Evolutionary conservation across 106 monocot genomes (phyloP), one percentile per base, ranked within the genome.

Genomic region (Xerophyta viscosa): DNA sequence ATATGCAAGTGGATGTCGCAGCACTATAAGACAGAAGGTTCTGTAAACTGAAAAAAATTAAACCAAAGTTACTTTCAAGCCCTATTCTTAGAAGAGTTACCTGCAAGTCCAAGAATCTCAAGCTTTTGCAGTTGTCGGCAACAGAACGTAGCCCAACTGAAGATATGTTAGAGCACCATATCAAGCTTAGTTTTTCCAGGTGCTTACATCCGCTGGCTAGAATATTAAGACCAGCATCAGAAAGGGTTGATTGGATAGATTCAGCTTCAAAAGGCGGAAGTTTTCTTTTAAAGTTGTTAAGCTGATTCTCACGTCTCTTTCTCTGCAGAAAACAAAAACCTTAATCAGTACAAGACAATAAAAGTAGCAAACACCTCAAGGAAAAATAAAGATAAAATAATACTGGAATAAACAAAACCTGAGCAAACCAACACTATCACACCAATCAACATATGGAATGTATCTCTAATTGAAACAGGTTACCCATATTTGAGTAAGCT

Each of bases 131-230:
- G 27, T 69, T 77, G 43, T 80, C 61, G n/a, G 98, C 79, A 41
- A 98, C 64, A 20, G 72, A 90, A 60, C 56, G 60, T 56, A 98
- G 67, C 7, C 90, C 98, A 3, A 37, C 23, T 44, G 71, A 77
- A 25, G 98, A 76, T 58, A 90, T 54, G 46, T 70, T 68, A 30
- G 86, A 77, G 68, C 98, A 98, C 90, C 98, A 90, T 0, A 78
- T 72, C 42, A 98, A 61, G 60, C 82, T 86, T 54, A 98, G 48
- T 17, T 74, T 85, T 36, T 90, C 74, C 41, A 98, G 96, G 29
- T 27, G 29, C 54, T 57, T 66, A 39, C 89, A 98, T 11, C 66
- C 81, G 23, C 29, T 41, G 4, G 86, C 82, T 47, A 98, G 78
- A 60, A 61, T 56, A 57, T 59, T 37, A 13, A 98, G 60, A 29